Evolutionary conservation across 1,284 basidiomycete genomes (phyloP).

Genomic region (Boletus hoseneyae): DNA sequence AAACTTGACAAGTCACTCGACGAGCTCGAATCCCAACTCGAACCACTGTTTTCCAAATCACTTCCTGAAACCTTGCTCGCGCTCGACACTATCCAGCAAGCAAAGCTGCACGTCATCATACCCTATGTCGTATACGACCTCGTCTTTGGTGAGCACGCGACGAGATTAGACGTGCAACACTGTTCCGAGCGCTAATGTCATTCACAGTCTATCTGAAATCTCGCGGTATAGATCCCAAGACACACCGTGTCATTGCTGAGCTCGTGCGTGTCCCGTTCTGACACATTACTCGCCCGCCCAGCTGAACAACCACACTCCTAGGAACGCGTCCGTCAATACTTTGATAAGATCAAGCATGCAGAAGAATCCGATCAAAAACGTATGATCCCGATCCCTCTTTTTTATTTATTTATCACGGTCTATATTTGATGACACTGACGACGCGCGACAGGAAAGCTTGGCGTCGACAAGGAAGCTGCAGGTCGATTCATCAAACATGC

Average conservation of each 20-base stretch:
- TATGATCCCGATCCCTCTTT: conserved; percentile 31
- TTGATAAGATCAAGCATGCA: conserved; percentile 73
- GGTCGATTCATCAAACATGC: conserved; percentile 79
- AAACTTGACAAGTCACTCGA: conserved; percentile 56
- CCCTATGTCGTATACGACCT: conserved; percentile 82
- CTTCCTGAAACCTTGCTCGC: conserved; percentile 61
- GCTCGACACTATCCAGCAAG: conserved; percentile 73
- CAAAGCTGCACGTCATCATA: conserved; percentile 69
- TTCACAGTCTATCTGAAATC: conserved; percentile 71
- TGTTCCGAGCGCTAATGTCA: background rate
- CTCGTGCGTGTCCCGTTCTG: conserved; percentile 47
- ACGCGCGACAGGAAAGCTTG: conserved; percentile 18
- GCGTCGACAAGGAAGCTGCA: conserved; percentile 73
- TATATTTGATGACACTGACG: background rate
- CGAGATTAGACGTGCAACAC: no score
- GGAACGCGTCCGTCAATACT: conserved; percentile 75
- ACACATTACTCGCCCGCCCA: background rate
- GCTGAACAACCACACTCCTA: conserved; percentile 26
- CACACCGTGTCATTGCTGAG: conserved; percentile 70
- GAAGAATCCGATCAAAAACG: conserved; percentile 59
- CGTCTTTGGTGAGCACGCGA: conserved; percentile 57
- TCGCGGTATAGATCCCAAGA: conserved; percentile 71
- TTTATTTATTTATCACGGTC: background rate
- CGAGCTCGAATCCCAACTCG: conserved; percentile 60
- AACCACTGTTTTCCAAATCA: conserved; percentile 59